phyloP scores from a whole-genome alignment of 164 flowering plant genomes.

The Vitis vinifera region ASM3070453v1 NC_081809.1:20116001-20116500 shows the following conservation, averaged over 20 bases:
- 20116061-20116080: not conserved
- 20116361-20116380: not conserved
- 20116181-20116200: not conserved
- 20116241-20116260: slow-evolving; percentile 80
- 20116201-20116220: not conserved
- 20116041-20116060: not conserved
- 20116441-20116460: not conserved
- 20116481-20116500: not conserved
- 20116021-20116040: not conserved
- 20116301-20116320: slow-evolving; percentile 73
- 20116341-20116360: too few relatives aligned
- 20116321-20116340: slow-evolving; percentile 31
- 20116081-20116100: slow-evolving; percentile 80
- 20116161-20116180: not conserved
- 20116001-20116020: not conserved
- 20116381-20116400: slow-evolving; percentile 55
- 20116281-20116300: slow-evolving; percentile 53
- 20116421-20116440: slow-evolving; percentile 61
- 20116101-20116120: slow-evolving; percentile 61
- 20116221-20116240: slow-evolving; percentile 38
- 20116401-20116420: slow-evolving; percentile 78
- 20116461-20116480: not conserved
- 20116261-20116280: slow-evolving; percentile 62
- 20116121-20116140: slow-evolving; percentile 85
- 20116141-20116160: slow-evolving; percentile 59